phyloP scores from a whole-genome alignment of 164 flowering plant genomes.

The Aristolochia fimbriata region DNA sequence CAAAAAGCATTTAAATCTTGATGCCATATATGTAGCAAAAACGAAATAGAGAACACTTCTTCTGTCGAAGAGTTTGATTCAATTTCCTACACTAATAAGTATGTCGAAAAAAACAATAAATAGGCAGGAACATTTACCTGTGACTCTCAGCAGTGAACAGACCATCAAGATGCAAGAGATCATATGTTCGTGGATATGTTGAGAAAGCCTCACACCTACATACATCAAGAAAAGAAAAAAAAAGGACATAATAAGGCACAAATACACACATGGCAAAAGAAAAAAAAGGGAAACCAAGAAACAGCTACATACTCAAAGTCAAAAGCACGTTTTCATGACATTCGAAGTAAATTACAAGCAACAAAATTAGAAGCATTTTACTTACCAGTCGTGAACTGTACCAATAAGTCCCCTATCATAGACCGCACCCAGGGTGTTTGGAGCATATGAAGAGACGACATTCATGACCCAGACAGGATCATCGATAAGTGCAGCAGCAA shows the following conservation, averaged over 20 bases:
- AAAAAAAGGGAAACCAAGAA: not conserved
- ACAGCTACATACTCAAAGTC: too few relatives aligned
- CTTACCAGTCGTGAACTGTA: conserved; percentile 92
- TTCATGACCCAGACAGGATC: conserved; percentile 98
- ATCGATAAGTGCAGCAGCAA: conserved; percentile 70
- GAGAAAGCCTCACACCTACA: conserved; percentile 98
- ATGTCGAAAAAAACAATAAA: too few relatives aligned
- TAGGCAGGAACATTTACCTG: conserved; percentile 34
- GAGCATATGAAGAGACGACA: conserved; percentile 82
- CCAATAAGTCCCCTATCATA: conserved; percentile 94
- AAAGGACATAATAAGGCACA: not conserved
- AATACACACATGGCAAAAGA: not conserved
- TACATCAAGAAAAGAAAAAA: not conserved
- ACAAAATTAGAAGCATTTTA: not conserved
- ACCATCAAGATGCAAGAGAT: conserved; percentile 92
- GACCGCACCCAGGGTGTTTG: conserved; percentile 73
- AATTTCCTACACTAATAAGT: too few relatives aligned
- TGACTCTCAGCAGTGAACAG: conserved; percentile 90
- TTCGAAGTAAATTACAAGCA: too few relatives aligned
- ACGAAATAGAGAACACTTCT: too few relatives aligned
- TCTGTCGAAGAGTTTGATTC: too few relatives aligned
- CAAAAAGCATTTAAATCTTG: too few relatives aligned
- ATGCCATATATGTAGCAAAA: too few relatives aligned
- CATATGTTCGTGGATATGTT: conserved; percentile 96
- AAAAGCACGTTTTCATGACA: too few relatives aligned